Evolutionary conservation across 768 basidiomycete species (phyloP), one percentile per base, ranked within the genome.

Genomic region (Termitomyces sp.): DNA sequence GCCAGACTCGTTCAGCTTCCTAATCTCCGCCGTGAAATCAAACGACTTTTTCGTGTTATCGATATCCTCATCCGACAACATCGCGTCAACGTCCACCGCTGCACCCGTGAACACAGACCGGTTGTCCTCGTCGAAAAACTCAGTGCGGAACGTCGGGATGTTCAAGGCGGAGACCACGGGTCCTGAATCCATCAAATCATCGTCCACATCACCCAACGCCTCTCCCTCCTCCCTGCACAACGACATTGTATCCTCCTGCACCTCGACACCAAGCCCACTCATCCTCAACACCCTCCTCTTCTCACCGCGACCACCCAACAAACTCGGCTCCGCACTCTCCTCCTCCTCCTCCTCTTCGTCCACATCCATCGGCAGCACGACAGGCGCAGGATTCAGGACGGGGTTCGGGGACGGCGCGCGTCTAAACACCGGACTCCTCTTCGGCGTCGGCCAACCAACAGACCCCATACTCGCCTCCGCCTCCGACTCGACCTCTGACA

Each of bases 21-120:
- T 73, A 55, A 93, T 71, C 69, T 92, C 91, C 41, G 86, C 88
- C 0, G 91, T 93, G 67, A 93, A 93, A 66, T 93, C 91, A 61
- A 93, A 93, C 1, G 86, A 88, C 65, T 82, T 87, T 74, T 86
- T 90, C 0, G 90, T 92, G 62, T 87, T 83, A 63, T 89, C 84
- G 56, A 86, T 85, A 14, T 83, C 85, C 44, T 56, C 55, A 18
- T 56, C 55, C 18, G 26, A 53, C 13, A 75, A 73, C 44, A 50
- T 44, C 4, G 47, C 59, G 40, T 68, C 56, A 2, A 61, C 76
- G 23, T 71, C 71, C 20, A 77, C 79, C 30, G 32, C 79, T 26
- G 32, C 47, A 3, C 74, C n/a, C 41, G 41, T 43, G n/a, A 20
- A 59, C 43, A 80, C 74, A 1, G 66, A 73, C 23, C 72, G 74